Evolutionary conservation across 2,329 filamentous ascomycete species (phyloP).

Genomic region (Zopfia rhizophila): DNA sequence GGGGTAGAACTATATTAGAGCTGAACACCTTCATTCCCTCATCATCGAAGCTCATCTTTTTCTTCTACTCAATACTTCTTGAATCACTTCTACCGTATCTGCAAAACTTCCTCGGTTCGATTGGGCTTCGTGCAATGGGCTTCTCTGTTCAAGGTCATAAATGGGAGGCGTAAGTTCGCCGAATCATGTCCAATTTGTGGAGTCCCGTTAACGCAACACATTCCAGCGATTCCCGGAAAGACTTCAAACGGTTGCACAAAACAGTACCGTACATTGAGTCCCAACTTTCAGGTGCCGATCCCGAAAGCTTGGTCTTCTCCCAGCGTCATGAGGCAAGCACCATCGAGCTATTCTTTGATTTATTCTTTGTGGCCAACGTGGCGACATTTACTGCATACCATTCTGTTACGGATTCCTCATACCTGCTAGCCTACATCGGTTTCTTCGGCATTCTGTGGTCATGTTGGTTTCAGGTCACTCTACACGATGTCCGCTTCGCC

Average conservation of each 20-base stretch:
- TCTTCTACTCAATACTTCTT: too few species aligned
- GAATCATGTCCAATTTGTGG: too few species aligned
- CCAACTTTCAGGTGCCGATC: conserved; percentile 48
- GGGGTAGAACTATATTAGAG: too few species aligned
- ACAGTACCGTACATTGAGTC: conserved; percentile 47
- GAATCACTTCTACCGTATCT: too few species aligned
- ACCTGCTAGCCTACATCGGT: conserved; percentile 49
- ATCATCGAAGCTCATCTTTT: too few species aligned
- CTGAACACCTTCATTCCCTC: too few species aligned
- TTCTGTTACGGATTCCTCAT: conserved; percentile 46
- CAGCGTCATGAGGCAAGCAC: conserved; percentile 53
- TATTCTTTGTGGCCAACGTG: conserved; percentile 50
- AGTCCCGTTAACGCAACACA: too few species aligned
- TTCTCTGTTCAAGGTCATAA: too few species aligned
- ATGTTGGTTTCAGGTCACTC: conserved; percentile 51
- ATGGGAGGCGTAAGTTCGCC: too few species aligned
- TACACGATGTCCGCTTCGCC: conserved; percentile 54
- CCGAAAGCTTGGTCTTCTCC: conserved; percentile 47
- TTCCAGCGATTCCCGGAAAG: conserved; percentile 47
- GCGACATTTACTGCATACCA: conserved; percentile 53
- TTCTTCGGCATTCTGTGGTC: conserved; percentile 53
- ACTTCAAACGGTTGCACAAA: conserved; percentile 47
- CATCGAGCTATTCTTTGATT: conserved; percentile 50
- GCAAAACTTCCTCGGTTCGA: too few species aligned
- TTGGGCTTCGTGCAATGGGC: too few species aligned